These are phyloP conservation scores for Mycena leptocephala DNA, from an alignment of 768 basidiomycete species.

Conservation along the genomic window DNA sequence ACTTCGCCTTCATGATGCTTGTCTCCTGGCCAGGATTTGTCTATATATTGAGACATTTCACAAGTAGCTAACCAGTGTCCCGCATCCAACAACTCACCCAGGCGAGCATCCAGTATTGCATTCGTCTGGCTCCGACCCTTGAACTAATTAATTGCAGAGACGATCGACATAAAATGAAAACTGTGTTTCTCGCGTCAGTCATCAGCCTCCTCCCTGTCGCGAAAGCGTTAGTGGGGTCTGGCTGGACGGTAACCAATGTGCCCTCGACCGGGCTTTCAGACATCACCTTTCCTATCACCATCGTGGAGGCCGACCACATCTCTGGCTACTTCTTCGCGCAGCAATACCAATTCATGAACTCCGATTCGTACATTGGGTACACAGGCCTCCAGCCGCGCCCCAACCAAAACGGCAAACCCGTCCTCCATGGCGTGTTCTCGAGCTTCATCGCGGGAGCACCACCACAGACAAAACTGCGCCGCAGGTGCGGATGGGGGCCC, in stretches of 20 bases:
- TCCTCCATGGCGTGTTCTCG: background rate
- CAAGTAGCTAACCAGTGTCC: too few relatives aligned
- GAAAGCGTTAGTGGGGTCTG: background rate
- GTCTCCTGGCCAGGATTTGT: too few relatives aligned
- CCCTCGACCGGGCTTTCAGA: too few relatives aligned
- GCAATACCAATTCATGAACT: background rate
- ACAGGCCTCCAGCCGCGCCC: background rate
- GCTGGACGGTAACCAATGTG: background rate
- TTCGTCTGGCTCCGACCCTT: too few relatives aligned
- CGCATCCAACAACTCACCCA: too few relatives aligned
- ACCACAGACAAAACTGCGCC: conserved; percentile 22
- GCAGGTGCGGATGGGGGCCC: too few relatives aligned
- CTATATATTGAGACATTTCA: too few relatives aligned
- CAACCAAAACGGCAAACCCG: background rate
- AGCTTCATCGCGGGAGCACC: background rate
- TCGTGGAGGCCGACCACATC: too few relatives aligned
- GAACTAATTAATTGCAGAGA: background rate
- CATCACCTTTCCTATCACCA: too few relatives aligned
- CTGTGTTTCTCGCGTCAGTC: background rate
- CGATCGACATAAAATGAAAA: background rate
- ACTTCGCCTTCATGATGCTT: too few relatives aligned
- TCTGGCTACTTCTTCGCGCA: too few relatives aligned
- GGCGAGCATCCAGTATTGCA: too few relatives aligned
- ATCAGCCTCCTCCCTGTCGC: background rate
- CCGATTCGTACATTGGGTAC: background rate